phyloP scores from a whole-genome alignment of 169 alveolate species.

The Plasmodium adleri region DNA sequence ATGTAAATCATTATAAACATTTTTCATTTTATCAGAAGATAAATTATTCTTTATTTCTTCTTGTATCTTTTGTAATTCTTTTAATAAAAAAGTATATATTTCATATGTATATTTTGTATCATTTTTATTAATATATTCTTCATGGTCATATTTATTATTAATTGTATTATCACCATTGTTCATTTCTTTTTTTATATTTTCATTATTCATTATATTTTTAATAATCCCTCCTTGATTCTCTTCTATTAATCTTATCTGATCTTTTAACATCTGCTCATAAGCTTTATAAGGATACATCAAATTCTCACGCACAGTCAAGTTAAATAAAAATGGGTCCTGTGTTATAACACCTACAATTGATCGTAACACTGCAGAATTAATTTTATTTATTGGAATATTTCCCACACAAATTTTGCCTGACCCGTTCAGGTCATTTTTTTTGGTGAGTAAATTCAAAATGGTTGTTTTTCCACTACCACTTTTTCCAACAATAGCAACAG shows the following conservation, averaged over 20 bases:
- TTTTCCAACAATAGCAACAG: constrained; percentile 94
- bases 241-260: constrained; percentile 29
- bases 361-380: constrained; percentile 38
- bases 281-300: constrained; percentile 59
- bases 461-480: constrained; percentile 97
- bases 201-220: not conserved
- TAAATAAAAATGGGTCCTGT: constrained; percentile 61
- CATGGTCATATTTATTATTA: not conserved
- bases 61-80: constrained; percentile 84
- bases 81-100: constrained; percentile 21
- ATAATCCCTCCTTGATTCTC: not conserved
- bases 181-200: not conserved
- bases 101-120: not conserved
- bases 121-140: constrained; percentile 1
- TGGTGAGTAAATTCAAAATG: constrained; percentile 89
- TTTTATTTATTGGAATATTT: constrained; percentile 36
- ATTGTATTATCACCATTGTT: not conserved
- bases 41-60: constrained; percentile 89
- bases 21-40: constrained; percentile 89
- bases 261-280: constrained; percentile 48
- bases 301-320: constrained; percentile 14
- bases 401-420: constrained; percentile 85
- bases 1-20: constrained; percentile 89
- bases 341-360: constrained; percentile 54
- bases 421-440: constrained; percentile 86